Percentiles rank a stretch among this genome's conserved stretches.
phyloP scores from a whole-genome alignment of 2,329 filamentous ascomycete genomes.

The Neofusicoccum parvum region DNA sequence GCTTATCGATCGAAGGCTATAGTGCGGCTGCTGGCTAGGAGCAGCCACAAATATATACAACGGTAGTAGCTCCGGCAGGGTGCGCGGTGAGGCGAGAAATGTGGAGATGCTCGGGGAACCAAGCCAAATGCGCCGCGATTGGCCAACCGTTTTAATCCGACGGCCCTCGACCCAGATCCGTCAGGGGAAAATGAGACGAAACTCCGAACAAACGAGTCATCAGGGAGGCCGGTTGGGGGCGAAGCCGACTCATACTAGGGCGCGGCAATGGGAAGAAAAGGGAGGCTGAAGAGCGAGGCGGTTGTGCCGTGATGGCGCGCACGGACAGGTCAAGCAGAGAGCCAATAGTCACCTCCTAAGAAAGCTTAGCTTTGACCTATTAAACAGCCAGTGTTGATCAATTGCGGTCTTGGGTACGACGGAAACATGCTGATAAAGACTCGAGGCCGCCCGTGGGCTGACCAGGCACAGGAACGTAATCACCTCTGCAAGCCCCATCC shows the following conservation, averaged over 20 bases:
- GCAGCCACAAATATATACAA: conserved; percentile 1
- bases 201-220: conserved; percentile 2
- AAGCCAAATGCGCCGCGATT: background rate
- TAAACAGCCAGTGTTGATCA: background rate
- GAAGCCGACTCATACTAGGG: background rate
- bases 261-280: background rate
- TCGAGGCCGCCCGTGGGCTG: background rate
- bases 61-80: background rate
- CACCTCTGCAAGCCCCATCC: background rate
- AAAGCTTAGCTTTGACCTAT: conserved; percentile 4
- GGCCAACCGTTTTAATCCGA: background rate
- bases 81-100: conserved; percentile 15
- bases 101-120: conserved; percentile 4
- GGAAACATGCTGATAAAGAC: conserved; percentile 1
- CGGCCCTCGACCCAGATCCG: background rate
- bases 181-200: conserved; percentile 10
- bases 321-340: background rate
- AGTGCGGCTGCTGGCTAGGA: background rate
- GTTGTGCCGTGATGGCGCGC: background rate
- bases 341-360: background rate
- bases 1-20: background rate
- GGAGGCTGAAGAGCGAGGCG: conserved; percentile 6
- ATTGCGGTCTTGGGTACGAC: background rate
- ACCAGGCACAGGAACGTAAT: background rate
- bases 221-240: background rate